Conservation (phyloP, 805 yeast genomes). For the Kluyveromyces lactis region DNA sequence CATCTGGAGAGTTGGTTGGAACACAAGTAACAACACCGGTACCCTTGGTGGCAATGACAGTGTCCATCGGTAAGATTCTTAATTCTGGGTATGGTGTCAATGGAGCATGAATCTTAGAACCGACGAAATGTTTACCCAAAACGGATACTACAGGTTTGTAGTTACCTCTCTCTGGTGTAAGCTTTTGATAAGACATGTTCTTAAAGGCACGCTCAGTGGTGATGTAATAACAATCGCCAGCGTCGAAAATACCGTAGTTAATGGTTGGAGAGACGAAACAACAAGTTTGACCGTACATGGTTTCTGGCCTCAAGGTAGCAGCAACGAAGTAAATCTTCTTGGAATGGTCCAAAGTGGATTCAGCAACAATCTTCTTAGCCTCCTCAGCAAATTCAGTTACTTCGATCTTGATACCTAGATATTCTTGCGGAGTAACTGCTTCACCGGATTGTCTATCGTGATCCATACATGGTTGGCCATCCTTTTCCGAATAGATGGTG, state of each 20-base stretch:
- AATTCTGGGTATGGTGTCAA: conserved; percentile 59
- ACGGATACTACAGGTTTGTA: conserved; percentile 52
- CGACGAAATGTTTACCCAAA: conserved; percentile 68
- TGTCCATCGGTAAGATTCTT: conserved; percentile 93
- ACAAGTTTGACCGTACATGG: conserved; percentile 98
- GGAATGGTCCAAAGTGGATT: conserved; percentile 31
- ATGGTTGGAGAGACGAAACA: conserved; percentile 96
- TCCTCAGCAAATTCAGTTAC: conserved; percentile 49
- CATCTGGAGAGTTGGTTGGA: conserved; percentile 99
- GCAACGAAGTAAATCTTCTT: conserved; percentile 82
- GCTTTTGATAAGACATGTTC: conserved; percentile 92
- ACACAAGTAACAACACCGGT: conserved; percentile 99
- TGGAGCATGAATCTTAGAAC: conserved; percentile 84
- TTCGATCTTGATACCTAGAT: conserved; percentile 83
- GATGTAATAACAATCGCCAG: conserved; percentile 67
- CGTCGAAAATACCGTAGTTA: conserved; percentile 83
- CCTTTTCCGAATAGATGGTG: conserved; percentile 94
- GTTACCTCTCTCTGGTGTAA: conserved; percentile 82
- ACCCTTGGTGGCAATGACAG: conserved; percentile 90
- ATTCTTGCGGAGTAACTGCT: conserved; percentile 95
- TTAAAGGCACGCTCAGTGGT: conserved; percentile 94
- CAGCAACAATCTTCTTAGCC: conserved; percentile 31
- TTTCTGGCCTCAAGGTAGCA: conserved; percentile 96
- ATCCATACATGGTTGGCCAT: conserved; percentile 99
- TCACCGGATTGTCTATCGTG: conserved; percentile 97